phyloP scores from a whole-genome alignment of 345 rosid species.

The Eucalyptus sideroxylon region DNA sequence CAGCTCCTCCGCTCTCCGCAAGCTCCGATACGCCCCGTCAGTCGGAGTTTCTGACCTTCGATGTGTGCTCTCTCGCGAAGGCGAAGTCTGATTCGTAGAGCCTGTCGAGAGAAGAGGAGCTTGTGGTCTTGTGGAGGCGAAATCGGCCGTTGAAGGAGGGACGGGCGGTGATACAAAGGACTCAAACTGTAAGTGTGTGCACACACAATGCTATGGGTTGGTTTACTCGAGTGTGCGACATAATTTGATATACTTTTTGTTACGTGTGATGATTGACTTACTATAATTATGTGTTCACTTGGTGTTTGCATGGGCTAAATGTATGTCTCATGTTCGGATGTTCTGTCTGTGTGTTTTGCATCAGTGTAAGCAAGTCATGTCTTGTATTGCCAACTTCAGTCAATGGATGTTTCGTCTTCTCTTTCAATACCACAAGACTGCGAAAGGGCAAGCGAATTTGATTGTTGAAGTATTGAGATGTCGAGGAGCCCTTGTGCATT shows the following conservation, averaged over 20 bases:
- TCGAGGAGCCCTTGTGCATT: neutral
- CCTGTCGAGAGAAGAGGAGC: constrained; percentile 7
- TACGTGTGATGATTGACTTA: too few species aligned
- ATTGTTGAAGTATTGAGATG: neutral
- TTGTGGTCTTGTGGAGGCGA: constrained; percentile 47
- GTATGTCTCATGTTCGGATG: too few species aligned
- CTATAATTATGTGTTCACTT: too few species aligned
- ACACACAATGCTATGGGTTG: neutral
- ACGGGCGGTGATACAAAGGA: constrained; percentile 60
- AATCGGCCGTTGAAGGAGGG: constrained; percentile 22
- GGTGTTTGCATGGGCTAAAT: too few species aligned
- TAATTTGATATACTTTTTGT: too few species aligned
- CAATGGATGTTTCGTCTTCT: too few species aligned
- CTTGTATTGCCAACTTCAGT: neutral
- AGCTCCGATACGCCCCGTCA: constrained; percentile 38
- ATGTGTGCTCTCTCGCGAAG: constrained; percentile 10
- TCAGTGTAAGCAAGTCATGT: neutral
- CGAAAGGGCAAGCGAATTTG: too few species aligned
- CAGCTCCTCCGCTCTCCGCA: constrained; percentile 41
- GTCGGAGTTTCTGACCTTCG: constrained; percentile 57
- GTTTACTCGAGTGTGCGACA: neutral
- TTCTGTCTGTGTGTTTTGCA: too few species aligned
- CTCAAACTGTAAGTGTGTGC: constrained; percentile 35
- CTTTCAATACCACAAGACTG: too few species aligned
- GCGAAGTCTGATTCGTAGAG: neutral